Conservation (phyloP, 805 yeast species). For the Starmerella gropengiesseri region DNA sequence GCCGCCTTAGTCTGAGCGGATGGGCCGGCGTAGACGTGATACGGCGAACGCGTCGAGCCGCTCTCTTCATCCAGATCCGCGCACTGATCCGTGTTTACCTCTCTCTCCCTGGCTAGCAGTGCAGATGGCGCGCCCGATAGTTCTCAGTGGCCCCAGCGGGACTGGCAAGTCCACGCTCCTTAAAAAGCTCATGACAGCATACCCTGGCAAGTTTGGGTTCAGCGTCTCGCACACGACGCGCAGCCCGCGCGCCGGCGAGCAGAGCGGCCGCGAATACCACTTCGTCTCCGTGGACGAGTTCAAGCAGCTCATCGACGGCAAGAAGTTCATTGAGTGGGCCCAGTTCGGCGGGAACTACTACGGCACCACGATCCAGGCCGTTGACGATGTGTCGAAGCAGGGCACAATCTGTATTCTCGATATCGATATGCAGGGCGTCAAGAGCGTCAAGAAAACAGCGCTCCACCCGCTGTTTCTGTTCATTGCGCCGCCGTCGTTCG, state of each 20-base stretch:
- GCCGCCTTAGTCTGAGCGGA: too few relatives aligned
- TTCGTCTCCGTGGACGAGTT: constrained; percentile 73
- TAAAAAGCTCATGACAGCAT: constrained; percentile 81
- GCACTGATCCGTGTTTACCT: too few relatives aligned
- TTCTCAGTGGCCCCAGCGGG: constrained; percentile 90
- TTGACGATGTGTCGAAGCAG: constrained; percentile 49
- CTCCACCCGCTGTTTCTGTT: constrained; percentile 79
- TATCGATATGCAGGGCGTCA: constrained; percentile 98
- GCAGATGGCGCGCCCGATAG: constrained; percentile 67
- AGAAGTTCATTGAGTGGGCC: constrained; percentile 92
- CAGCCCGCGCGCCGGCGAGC: constrained; percentile 83
- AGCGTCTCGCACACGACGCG: constrained; percentile 92
- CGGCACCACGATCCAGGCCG: constrained; percentile 85
- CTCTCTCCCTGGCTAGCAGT: too few relatives aligned
- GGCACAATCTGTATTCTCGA: constrained; percentile 83
- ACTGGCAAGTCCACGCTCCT: constrained; percentile 92
- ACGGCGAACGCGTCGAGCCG: too few relatives aligned
- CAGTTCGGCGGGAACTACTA: constrained; percentile 95
- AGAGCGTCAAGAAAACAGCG: constrained; percentile 71
- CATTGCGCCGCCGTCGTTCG: constrained; percentile 86
- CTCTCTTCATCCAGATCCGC: too few relatives aligned
- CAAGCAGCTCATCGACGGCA: constrained; percentile 58
- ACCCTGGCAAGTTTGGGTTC: constrained; percentile 82
- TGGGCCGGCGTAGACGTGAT: too few relatives aligned
- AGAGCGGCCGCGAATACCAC: constrained; percentile 79